Evolutionary conservation across 2,329 filamentous ascomycete genomes (phyloP).

Genomic region (Colletotrichum euphorbiae): DNA sequence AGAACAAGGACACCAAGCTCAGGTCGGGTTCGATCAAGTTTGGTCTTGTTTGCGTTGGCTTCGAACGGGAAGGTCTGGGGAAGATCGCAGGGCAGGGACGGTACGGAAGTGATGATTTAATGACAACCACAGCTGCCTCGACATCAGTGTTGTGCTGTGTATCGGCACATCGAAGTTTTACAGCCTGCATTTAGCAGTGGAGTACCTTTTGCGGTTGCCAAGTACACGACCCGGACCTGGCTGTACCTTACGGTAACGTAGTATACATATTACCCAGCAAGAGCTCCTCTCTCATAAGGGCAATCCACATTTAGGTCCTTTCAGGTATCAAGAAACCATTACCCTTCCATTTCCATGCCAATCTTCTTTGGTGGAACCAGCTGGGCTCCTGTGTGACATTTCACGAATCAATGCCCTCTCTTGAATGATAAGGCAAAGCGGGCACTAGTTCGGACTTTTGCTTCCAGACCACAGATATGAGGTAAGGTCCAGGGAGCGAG

Average conservation of each 20-base stretch:
- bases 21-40: neutral
- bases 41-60: neutral
- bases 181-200: neutral
- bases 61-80: neutral
- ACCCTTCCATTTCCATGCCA: slow-evolving; percentile 8
- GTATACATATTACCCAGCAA: no score
- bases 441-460: neutral
- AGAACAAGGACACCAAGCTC: neutral
- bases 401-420: neutral
- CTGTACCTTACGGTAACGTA: no score
- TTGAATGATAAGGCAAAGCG: neutral
- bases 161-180: slow-evolving; percentile 1
- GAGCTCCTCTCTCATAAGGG: slow-evolving; percentile 1
- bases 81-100: slow-evolving; percentile 18
- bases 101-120: slow-evolving; percentile 18
- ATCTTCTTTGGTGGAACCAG: slow-evolving; percentile 18
- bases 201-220: slow-evolving; percentile 6
- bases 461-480: slow-evolving; percentile 8
- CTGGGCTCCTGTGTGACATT: no score
- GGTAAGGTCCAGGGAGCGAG: slow-evolving; percentile 11
- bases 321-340: slow-evolving; percentile 15
- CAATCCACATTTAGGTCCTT: slow-evolving; percentile 3
- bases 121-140: slow-evolving; percentile 11
- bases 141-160: neutral
- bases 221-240: neutral